Conservation (phyloP, 345 rosid genomes). For the Eucalyptus melliodora region DNA sequence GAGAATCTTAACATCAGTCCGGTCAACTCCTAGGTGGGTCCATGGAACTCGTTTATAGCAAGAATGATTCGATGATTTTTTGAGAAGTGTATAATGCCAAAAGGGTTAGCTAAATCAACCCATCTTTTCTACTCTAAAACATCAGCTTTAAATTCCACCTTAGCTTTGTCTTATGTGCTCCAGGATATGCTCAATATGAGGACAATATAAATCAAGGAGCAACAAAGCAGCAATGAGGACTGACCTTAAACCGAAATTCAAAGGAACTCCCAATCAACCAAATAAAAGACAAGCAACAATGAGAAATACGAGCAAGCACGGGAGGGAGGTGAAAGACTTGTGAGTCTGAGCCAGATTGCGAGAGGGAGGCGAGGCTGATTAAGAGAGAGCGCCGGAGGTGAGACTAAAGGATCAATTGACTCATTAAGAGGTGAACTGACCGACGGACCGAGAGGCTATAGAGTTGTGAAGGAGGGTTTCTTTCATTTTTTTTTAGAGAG, state of each 20-base stretch:
- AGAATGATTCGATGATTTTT: rapidly evolving
- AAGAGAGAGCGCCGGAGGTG: too few relatives aligned
- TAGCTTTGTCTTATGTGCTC: background rate
- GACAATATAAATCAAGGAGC: background rate
- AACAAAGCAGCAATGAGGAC: background rate
- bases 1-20: rapidly evolving
- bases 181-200: background rate
- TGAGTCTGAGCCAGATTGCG: too few relatives aligned
- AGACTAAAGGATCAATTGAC: too few relatives aligned
- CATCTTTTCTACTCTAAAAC: background rate
- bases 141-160: background rate
- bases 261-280: background rate
- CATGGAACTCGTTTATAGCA: too few relatives aligned
- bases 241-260: background rate
- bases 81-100: background rate
- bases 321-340: too few relatives aligned
- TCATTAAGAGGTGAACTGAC: too few relatives aligned
- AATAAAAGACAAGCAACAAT: background rate
- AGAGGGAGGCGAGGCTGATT: too few relatives aligned
- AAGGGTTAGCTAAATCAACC: background rate
- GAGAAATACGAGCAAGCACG: background rate
- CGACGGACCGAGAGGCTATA: too few relatives aligned
- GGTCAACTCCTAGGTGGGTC: rapidly evolving
- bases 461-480: too few relatives aligned
- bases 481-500: too few relatives aligned